Evolutionary conservation across 495 filamentous ascomycete species (phyloP), one percentile per base, ranked within the genome.

Genomic region (Aspergillus conjunctus): DNA sequence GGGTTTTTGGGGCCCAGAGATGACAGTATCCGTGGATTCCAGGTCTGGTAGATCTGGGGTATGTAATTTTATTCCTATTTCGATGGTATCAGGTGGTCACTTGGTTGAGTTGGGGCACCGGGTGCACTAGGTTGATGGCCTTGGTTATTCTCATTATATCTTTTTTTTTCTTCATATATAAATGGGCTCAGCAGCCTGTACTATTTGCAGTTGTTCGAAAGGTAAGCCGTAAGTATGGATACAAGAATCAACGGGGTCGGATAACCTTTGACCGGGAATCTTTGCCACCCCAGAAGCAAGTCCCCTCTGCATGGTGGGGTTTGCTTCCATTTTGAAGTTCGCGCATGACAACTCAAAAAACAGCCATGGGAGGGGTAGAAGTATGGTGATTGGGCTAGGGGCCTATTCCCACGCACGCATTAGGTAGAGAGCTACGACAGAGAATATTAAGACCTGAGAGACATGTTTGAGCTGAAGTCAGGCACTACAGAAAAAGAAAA

Each of bases 311-410:
- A 37, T 14, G 14, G 7, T 30, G 5, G 3, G 39, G 21, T 32
- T 43, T 26, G 26, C 37, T 41, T 14, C 9, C 37, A n/a, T n/a
- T n/a, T n/a, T n/a, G n/a, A 41, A 4, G 37, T n/a, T 41, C 15
- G 37, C 37, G 15, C 37, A 41, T 10, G 18, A 41, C 37, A 12
- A 41, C 37, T 18, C 32, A 51, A 51, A 58, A 44, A 20, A 46
- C 31, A 53, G 54, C 54, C 60, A 53, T 34, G 17, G 49, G 55
- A 57, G 60, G 54, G 54, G 44, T 62, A 56, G 39, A 33, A 8
- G 1, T 31, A 17, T n/a, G 37, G 30, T 34, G 34, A 58, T 51
- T 58, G 46, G 56, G 21, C 37, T 55, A 20, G 10, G 17, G 15
- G 20, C 34, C n/a, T n/a, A 12, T 9, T 21, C n/a, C 20, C 21